Evolutionary conservation across 345 rosid species (phyloP).

Genomic region (Ceriops tagal): DNA sequence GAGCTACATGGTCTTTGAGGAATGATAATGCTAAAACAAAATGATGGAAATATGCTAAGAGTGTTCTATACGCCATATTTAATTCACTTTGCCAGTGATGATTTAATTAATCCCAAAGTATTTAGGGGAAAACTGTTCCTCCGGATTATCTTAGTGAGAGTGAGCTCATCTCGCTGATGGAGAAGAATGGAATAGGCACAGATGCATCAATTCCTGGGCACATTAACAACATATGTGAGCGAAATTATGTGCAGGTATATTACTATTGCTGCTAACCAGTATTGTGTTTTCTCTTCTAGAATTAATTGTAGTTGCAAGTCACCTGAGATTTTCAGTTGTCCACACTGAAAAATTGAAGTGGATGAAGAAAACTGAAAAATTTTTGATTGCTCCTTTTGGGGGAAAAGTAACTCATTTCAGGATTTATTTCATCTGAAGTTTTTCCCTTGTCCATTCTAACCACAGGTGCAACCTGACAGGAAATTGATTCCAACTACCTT

Average conservation of each 20-base stretch:
- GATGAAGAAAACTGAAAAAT: background rate
- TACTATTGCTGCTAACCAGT: background rate
- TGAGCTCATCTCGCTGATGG: slow-evolving; percentile 94
- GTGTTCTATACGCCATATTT: background rate
- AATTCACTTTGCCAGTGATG: slow-evolving; percentile 3
- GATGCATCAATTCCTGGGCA: slow-evolving; percentile 96
- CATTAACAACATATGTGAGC: slow-evolving; percentile 93
- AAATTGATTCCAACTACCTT: slow-evolving; percentile 85
- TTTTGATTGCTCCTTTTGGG: background rate
- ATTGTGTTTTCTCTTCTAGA: background rate
- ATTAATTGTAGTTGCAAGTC: background rate
- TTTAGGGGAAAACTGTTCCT: slow-evolving; percentile 72
- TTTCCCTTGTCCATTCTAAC: slow-evolving; percentile 10
- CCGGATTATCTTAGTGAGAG: slow-evolving; percentile 93
- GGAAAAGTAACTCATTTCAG: background rate
- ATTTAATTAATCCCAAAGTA: slow-evolving; percentile 18
- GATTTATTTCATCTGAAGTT: no score
- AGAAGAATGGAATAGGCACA: slow-evolving; percentile 92
- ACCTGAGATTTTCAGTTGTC: background rate
- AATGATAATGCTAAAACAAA: background rate
- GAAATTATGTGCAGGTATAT: slow-evolving; percentile 86
- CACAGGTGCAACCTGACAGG: slow-evolving; percentile 84
- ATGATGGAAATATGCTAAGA: background rate
- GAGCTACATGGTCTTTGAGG: background rate
- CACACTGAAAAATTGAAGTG: background rate